phyloP scores from a whole-genome alignment of 179 eudicot genomes.

The Silene coronaria region DNA sequence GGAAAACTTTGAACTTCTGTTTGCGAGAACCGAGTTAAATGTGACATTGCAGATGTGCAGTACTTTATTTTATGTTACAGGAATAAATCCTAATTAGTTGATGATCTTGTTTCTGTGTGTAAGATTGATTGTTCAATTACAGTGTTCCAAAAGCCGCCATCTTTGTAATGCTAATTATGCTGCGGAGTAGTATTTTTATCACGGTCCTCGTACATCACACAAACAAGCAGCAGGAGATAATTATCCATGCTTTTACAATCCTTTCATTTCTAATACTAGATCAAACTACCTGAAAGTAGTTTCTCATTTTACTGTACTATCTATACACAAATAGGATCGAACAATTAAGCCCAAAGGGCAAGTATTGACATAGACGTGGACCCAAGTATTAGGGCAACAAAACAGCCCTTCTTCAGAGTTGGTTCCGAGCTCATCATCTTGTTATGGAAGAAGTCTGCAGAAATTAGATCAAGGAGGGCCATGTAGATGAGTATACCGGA shows the following conservation, averaged over 20 bases:
- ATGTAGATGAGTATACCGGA: constrained; percentile 79
- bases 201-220: not conserved
- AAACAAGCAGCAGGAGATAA: not conserved
- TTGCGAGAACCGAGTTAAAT: too few relatives aligned
- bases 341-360: constrained; percentile 69
- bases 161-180: too few relatives aligned
- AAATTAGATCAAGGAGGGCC: constrained; percentile 74
- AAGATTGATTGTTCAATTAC: too few relatives aligned
- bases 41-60: too few relatives aligned
- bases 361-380: constrained; percentile 81
- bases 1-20: too few relatives aligned
- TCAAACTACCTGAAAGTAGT: not conserved
- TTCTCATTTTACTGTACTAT: constrained; percentile 8
- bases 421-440: constrained; percentile 57
- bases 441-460: constrained; percentile 77
- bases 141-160: too few relatives aligned
- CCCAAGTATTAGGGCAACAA: constrained; percentile 63
- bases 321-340: constrained; percentile 14
- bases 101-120: too few relatives aligned
- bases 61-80: too few relatives aligned
- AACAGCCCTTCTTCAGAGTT: constrained; percentile 60
- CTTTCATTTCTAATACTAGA: not conserved
- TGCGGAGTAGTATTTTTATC: too few relatives aligned
- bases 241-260: not conserved
- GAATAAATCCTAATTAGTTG: too few relatives aligned